Percentiles rank a stretch among this genome's conserved stretches.
These are phyloP conservation scores for Salix koriyanagi DNA, from an alignment of 345 rosid species.

Conservation along the genomic window DNA sequence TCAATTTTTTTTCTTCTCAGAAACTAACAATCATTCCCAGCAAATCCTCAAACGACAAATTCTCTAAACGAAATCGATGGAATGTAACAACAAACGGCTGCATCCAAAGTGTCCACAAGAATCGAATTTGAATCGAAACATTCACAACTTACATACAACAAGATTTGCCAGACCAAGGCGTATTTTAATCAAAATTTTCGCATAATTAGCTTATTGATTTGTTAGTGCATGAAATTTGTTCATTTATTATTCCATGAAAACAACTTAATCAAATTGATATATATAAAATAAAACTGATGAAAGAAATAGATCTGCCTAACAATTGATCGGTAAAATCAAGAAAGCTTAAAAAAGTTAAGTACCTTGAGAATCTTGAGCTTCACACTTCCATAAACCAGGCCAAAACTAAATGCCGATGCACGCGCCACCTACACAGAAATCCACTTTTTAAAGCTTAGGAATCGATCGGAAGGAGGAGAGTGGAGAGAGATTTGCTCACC, in stretches of 20 bases:
- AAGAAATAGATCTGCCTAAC: background rate
- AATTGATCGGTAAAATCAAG: too few species aligned
- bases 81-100: background rate
- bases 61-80: background rate
- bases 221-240: background rate
- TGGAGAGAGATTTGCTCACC: slow-evolving; percentile 25
- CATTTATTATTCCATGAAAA: background rate
- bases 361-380: slow-evolving; percentile 75
- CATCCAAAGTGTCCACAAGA: background rate
- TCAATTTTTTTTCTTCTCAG: background rate
- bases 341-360: background rate
- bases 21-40: background rate
- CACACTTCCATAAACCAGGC: slow-evolving; percentile 55
- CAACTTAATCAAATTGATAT: background rate
- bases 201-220: background rate
- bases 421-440: slow-evolving; percentile 50
- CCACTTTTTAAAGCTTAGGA: background rate
- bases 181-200: background rate
- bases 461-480: background rate
- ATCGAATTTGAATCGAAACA: background rate
- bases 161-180: background rate
- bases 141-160: background rate
- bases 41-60: background rate
- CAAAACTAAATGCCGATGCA: slow-evolving; percentile 60
- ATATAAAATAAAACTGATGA: background rate